Evolutionary conservation across 2,329 filamentous ascomycete genomes (phyloP).

Genomic region (Thelonectria olida): DNA sequence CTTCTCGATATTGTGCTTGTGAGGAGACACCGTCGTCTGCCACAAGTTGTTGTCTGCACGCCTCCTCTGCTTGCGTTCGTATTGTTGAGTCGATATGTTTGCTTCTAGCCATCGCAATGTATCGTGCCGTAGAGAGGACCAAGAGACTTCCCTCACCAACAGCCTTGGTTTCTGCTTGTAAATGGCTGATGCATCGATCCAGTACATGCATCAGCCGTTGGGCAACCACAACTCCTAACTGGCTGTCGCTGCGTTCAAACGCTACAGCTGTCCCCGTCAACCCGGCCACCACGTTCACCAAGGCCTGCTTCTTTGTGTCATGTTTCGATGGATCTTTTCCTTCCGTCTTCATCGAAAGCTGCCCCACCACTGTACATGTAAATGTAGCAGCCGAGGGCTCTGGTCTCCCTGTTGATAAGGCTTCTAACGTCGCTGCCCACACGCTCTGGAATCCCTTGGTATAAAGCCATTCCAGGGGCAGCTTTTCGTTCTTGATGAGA

Average conservation of each 20-base stretch:
- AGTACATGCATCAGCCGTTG: conserved; percentile 40
- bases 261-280: conserved; percentile 39
- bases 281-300: conserved; percentile 44
- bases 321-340: conserved; percentile 6
- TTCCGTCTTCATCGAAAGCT: conserved; percentile 28
- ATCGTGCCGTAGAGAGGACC: conserved; percentile 39
- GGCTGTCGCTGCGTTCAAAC: conserved; percentile 16
- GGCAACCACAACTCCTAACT: conserved; percentile 25
- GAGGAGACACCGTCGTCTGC: conserved; percentile 20
- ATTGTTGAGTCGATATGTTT: conserved; percentile 22
- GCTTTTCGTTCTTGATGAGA: conserved; percentile 28
- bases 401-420: conserved; percentile 31
- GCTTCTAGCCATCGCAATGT: conserved; percentile 35
- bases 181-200: conserved; percentile 34
- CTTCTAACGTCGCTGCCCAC: conserved; percentile 40
- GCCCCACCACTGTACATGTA: conserved; percentile 33
- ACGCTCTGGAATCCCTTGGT: conserved; percentile 35
- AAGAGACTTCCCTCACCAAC: conserved; percentile 32
- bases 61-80: conserved; percentile 29
- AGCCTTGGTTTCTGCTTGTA: conserved; percentile 20
- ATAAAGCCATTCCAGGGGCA: conserved; percentile 39
- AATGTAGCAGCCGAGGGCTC: conserved; percentile 36
- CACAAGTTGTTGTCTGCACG: conserved; percentile 34
- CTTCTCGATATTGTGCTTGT: conserved; percentile 38
- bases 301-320: conserved; percentile 34